Evolutionary conservation across 148 eudicot species (phyloP), one percentile per base, ranked within the genome.

Genomic region (Rhododendron griersonianum): DNA sequence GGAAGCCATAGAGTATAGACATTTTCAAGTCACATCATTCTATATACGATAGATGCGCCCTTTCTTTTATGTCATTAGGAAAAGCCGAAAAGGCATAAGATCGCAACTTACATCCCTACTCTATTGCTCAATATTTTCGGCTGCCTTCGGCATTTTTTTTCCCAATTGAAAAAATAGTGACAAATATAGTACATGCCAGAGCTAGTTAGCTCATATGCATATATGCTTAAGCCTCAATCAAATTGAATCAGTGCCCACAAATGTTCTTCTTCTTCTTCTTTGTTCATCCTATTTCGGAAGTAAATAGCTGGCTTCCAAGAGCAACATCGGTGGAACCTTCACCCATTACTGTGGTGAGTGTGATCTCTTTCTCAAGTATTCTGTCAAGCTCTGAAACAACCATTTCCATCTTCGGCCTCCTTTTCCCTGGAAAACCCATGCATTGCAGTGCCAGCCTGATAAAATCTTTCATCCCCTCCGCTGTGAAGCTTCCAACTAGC

Each of bases 241-340:
- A 73, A 73, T 28, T 48, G 51, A 13, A 65, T 79, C 39, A 28
- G 57, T 30, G 63, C 53, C 78, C 33, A 28, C 19, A 53, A 2
- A 8, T 73, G 21, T 59, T 83, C 48, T 71, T 35, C 44, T 69
- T 57, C 67, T 78, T 16, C 50, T 7, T 47, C 50, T 47, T 16
- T 44, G 9, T 61, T 11, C 45, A 37, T 41, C 25, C 25, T 84
- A 33, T 84, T 47, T 25, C 57, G 44, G 80, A 44, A 61, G 89
- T 80, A 78, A 91, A 91, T 59, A 91, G 89, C 80, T 91, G 75
- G 83, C 93, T 91, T 48, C 92, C 93, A 5, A 30, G 89, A 11
- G 63, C 89, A 83, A 91, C 89, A 1, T 86, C 85, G 8, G 91
- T 61, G 57, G 87, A 87, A 44, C 92, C 86, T 80, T 91, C 93